Evolutionary conservation across 2,329 filamentous ascomycete genomes (phyloP), one percentile per base, ranked within the genome.

Genomic region (Cryphonectria japonica): DNA sequence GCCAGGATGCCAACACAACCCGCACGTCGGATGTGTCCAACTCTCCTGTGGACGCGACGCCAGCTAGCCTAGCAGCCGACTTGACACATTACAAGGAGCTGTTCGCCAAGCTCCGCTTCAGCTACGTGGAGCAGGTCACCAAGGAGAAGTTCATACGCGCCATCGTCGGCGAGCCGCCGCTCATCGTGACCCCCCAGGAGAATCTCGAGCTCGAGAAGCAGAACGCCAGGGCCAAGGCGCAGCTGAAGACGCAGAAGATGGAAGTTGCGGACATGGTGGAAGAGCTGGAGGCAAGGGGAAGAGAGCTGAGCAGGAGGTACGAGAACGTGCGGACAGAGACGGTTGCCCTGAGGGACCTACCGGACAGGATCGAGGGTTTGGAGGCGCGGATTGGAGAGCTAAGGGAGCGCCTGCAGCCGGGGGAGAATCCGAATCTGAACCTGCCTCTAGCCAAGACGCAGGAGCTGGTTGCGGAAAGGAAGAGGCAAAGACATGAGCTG

Each of bases 121-220:
- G 93, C 74, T 98, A 98, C 82, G 92, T 98, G 76, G 96, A 99
- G 82, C 96, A 98, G 84, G 94, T 98, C 73, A 98, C 95, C 61
- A 99, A 98, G 82, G 96, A 99, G 80, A 97, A 97, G 78, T 98
- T 98, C 81, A 91, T 99, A 69, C 93, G 94, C 75, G 91, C 93
- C 74, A 97, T 98, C 76, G 94, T 97, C 22, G 94, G 93, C 74
- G 93, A 97, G 74, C 94, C 95, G 65, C 96, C 95, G 0, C 86
- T 95, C 22, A 92, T 98, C 62, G 93, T 97, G 71, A 91, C 91
- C 57, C 89, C 91, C 60, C 88, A 91, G 76, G 95, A 98, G 78
- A 98, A 98, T 78, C 83, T 91, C 64, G 90, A 91, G 70, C 82
- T 97, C 34, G 93, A 96, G 78, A 85, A 82, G 75, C 85, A 87